These are phyloP conservation scores for Gossypium arboreum DNA, from an alignment of 345 rosid genomes.

Conservation along the genomic window DNA sequence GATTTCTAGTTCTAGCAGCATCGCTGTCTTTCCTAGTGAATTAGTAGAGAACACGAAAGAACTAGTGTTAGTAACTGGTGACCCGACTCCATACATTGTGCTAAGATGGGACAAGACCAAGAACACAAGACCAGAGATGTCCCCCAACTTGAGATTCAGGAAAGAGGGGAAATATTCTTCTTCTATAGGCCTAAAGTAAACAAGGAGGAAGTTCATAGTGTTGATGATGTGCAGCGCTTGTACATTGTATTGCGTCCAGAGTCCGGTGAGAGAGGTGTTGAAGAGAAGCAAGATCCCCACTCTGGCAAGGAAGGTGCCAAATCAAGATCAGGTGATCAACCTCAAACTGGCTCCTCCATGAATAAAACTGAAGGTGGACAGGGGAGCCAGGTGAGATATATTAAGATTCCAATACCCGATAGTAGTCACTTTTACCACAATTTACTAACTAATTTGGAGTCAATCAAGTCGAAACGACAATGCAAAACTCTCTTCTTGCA, in stretches of 20 bases:
- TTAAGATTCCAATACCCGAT: no score
- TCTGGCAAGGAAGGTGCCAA: conserved; percentile 52
- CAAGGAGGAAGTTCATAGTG: conserved; percentile 56
- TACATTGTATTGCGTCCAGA: conserved; percentile 63
- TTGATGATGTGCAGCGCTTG: conserved; percentile 59
- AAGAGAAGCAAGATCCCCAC: conserved; percentile 57
- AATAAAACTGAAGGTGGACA: conserved; percentile 40
- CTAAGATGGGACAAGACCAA: conserved; percentile 39
- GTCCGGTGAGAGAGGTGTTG: conserved; percentile 48
- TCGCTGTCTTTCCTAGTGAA: no score
- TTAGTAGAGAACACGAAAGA: background rate
- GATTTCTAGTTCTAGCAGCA: background rate
- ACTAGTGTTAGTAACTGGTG: background rate
- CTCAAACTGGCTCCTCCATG: conserved; percentile 8
- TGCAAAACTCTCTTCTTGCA: no score
- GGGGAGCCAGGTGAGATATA: conserved; percentile 42
- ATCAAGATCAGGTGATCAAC: background rate
- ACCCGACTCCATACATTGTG: background rate
- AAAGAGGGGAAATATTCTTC: conserved; percentile 76
- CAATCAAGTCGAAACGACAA: no score
- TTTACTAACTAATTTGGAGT: no score
- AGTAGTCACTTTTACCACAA: no score
- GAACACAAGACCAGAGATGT: conserved; percentile 37
- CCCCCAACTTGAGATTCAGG: conserved; percentile 47
- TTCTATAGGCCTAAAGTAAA: conserved; percentile 74